phyloP scores from a whole-genome alignment of 208 protist genomes.

The Acanthamoeba polyphaga region DNA sequence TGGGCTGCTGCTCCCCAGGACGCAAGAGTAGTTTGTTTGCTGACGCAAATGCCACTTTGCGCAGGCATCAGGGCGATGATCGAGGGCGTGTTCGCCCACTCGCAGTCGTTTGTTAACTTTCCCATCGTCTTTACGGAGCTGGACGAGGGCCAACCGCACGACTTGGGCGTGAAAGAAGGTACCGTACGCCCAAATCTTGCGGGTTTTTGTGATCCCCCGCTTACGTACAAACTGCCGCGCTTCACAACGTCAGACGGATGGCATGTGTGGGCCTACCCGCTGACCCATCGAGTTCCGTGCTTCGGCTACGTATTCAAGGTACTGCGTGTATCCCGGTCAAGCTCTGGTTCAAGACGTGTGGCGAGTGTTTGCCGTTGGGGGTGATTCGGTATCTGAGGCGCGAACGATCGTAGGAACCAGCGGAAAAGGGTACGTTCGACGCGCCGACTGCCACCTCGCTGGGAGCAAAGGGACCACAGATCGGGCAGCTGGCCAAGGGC shows the following conservation, averaged over 20 bases:
- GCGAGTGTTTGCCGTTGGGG: no score
- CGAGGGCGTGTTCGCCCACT: constrained; percentile 2
- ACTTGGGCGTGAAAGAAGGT: constrained; percentile 12
- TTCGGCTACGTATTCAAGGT: constrained; percentile 44
- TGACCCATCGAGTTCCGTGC: neutral
- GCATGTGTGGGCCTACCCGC: constrained; percentile 9
- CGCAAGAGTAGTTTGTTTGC: neutral
- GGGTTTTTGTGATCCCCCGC: no score
- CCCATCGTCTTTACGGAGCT: neutral
- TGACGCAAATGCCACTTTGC: no score
- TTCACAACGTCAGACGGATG: neutral
- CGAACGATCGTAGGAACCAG: neutral
- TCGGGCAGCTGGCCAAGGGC: neutral
- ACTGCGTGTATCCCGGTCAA: neutral
- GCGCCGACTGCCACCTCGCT: neutral
- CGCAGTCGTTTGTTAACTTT: neutral
- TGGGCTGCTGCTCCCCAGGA: neutral
- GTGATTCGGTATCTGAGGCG: neutral
- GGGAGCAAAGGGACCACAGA: neutral
- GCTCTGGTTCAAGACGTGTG: no score
- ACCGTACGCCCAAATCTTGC: neutral
- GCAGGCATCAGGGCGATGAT: constrained; percentile 15
- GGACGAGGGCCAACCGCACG: neutral
- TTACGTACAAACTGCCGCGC: no score
- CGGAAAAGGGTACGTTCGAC: constrained; percentile 3